These are phyloP conservation scores for Francoa sonchifolia DNA, from an alignment of 441 rosid species.

Conservation along the genomic window DNA sequence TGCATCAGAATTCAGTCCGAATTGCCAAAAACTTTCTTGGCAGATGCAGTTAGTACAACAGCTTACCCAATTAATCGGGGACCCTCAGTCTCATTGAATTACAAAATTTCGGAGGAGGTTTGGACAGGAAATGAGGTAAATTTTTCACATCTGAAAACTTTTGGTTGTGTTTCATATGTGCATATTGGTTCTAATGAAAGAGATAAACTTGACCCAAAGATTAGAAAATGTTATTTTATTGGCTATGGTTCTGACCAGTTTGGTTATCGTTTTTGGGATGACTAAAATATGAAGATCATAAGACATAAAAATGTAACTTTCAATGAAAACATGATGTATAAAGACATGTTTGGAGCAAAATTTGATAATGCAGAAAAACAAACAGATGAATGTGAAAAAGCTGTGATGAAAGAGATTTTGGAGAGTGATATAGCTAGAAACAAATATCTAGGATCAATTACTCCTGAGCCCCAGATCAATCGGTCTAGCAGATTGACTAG, in stretches of 20 bases:
- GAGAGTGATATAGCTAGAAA: too few relatives aligned
- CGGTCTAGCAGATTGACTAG: too few relatives aligned
- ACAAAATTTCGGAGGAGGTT: background rate
- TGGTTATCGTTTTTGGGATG: too few relatives aligned
- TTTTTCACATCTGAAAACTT: background rate
- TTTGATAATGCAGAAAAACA: background rate
- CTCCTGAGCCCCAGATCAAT: too few relatives aligned
- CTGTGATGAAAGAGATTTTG: too few relatives aligned
- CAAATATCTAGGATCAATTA: too few relatives aligned
- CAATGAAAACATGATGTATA: background rate
- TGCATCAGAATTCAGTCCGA: background rate
- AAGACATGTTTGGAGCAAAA: background rate
- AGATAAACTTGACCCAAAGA: too few relatives aligned
- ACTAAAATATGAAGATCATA: background rate
- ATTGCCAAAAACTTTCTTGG: background rate
- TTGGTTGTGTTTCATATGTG: background rate
- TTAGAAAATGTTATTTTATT: too few relatives aligned
- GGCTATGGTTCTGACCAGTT: too few relatives aligned
- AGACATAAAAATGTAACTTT: background rate
- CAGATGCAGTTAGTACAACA: background rate
- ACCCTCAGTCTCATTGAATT: background rate
- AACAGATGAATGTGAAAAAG: background rate
- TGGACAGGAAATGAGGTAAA: background rate
- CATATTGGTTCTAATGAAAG: background rate
- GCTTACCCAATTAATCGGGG: background rate